phyloP scores from a whole-genome alignment of 2,329 filamentous ascomycete species.

The Colletotrichum cuscutae region DNA sequence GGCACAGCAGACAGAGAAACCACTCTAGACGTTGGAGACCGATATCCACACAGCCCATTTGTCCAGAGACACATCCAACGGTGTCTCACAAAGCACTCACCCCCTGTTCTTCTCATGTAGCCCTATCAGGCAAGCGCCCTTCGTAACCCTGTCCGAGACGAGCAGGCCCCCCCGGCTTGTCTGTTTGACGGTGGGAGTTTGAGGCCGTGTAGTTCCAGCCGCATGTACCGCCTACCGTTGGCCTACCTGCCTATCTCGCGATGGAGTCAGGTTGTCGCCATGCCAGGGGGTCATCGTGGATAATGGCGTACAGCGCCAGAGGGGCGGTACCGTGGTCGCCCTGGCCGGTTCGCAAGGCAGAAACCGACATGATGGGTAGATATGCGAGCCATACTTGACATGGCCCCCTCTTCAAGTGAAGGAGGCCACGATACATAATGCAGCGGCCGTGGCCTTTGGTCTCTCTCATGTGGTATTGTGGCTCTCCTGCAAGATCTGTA shows the following conservation, averaged over 20 bases:
- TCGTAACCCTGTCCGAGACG: constrained; percentile 14
- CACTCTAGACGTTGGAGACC: neutral
- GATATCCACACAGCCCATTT: neutral
- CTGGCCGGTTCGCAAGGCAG: constrained; percentile 14
- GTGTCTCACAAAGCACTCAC: neutral
- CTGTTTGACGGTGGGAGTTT: constrained; percentile 7
- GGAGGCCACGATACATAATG: constrained; percentile 28
- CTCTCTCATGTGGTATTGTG: neutral
- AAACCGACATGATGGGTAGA: neutral
- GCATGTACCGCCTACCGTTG: constrained; percentile 4
- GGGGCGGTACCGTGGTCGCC: neutral
- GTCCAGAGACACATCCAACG: constrained; percentile 4
- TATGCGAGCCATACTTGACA: neutral
- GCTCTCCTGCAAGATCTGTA: neutral
- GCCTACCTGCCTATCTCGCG: constrained; percentile 9
- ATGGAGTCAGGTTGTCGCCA: constrained; percentile 21
- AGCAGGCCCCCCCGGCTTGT: neutral
- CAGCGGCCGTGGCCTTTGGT: neutral
- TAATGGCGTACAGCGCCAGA: constrained; percentile 6
- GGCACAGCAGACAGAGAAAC: neutral
- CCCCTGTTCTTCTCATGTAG: neutral
- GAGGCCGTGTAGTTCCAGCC: neutral
- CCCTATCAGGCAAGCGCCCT: constrained; percentile 32
- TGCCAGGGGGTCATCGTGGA: constrained; percentile 1
- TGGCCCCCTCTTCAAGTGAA: constrained; percentile 3